phyloP scores from a whole-genome alignment of 2,329 filamentous ascomycete species.

The Arthrocladium fulminans region DNA sequence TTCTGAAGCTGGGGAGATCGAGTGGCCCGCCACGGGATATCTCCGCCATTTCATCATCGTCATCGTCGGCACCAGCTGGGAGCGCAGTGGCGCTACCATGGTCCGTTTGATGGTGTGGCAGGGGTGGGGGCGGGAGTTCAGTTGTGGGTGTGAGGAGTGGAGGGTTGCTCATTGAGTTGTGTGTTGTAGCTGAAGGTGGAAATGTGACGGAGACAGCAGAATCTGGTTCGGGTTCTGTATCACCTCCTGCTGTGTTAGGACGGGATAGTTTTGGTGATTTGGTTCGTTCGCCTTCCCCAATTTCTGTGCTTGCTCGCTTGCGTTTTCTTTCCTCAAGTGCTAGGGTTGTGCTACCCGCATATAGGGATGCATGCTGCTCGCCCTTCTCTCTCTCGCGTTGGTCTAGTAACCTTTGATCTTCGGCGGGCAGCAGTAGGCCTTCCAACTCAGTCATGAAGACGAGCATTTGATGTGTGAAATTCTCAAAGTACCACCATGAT shows the following conservation, averaged over 20 bases:
- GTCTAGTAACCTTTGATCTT: slow-evolving; percentile 18
- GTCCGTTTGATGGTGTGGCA: slow-evolving; percentile 9
- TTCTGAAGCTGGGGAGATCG: slow-evolving; percentile 21
- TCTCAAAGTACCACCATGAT: slow-evolving; percentile 35
- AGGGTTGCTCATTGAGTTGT: neutral
- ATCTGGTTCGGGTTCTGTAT: slow-evolving; percentile 7
- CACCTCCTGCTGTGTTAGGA: slow-evolving; percentile 7
- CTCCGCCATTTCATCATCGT: slow-evolving; percentile 21
- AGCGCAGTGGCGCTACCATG: neutral
- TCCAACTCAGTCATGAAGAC: slow-evolving; percentile 23
- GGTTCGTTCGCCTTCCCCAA: slow-evolving; percentile 3
- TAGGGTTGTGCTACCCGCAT: neutral
- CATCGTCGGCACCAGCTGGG: slow-evolving; percentile 17
- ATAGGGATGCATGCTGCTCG: slow-evolving; percentile 11
- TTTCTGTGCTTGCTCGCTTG: slow-evolving; percentile 9
- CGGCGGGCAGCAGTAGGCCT: slow-evolving; percentile 19
- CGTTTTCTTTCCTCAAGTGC: slow-evolving; percentile 11
- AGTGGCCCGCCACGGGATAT: slow-evolving; percentile 20
- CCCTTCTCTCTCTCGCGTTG: slow-evolving; percentile 19
- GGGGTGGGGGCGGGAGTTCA: slow-evolving; percentile 5
- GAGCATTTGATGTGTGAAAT: slow-evolving; percentile 22
- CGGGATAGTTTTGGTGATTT: slow-evolving; percentile 7
- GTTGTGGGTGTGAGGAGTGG: slow-evolving; percentile 7
- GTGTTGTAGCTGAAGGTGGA: neutral
- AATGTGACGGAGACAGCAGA: neutral